phyloP scores from a whole-genome alignment of 352 stramenopile genomes.

The Phytophthora syringae region DNA sequence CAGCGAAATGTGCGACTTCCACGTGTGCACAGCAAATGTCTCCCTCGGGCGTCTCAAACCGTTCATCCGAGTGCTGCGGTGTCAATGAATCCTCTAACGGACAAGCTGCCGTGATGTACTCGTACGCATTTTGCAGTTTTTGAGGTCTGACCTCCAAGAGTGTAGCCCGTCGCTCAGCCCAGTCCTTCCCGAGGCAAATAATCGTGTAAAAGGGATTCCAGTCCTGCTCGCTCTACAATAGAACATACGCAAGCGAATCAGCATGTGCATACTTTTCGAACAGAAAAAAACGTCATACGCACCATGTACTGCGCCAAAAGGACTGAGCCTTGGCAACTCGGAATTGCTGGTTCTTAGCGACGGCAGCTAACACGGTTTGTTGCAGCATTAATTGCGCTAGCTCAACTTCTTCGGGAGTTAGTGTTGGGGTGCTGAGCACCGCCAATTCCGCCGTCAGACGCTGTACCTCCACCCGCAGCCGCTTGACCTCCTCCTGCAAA shows the following conservation, averaged over 20 bases:
- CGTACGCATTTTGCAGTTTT: neutral
- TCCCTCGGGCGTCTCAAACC: conserved; percentile 25
- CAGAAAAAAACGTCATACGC: neutral
- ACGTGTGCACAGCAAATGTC: conserved; percentile 32
- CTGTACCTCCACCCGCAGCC: neutral
- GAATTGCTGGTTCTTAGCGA: conserved; percentile 35
- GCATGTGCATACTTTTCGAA: neutral
- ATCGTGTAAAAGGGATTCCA: neutral
- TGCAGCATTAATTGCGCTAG: neutral
- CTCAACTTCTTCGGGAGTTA: conserved; percentile 1
- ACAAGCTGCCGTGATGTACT: conserved; percentile 29
- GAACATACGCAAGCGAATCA: no score
- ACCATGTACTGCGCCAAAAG: conserved; percentile 25
- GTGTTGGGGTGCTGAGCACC: neutral
- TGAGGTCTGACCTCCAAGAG: neutral
- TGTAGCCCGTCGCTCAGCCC: neutral
- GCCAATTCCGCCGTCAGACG: conserved; percentile 1
- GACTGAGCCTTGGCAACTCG: conserved; percentile 29
- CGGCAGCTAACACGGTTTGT: conserved; percentile 21
- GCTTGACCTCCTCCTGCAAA: neutral
- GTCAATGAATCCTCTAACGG: conserved; percentile 29
- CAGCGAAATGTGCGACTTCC: conserved; percentile 39
- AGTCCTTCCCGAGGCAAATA: neutral
- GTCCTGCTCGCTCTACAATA: conserved; percentile 8
- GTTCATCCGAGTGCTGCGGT: conserved; percentile 32